Evolutionary conservation across 2,329 filamentous ascomycete species (phyloP).

Genomic region (Cadophora malorum): DNA sequence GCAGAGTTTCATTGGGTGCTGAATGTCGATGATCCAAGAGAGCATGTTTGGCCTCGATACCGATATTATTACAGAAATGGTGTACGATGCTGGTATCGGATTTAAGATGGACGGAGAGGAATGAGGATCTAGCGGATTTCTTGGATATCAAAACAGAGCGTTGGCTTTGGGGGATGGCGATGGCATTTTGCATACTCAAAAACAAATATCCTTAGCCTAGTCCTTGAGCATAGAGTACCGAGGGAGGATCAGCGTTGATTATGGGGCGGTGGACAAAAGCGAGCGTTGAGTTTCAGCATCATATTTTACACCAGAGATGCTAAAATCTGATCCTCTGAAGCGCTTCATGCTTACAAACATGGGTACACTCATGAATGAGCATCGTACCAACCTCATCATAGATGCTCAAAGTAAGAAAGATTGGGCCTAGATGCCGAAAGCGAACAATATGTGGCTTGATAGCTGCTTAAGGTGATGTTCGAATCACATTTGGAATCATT

Average conservation of each 20-base stretch:
- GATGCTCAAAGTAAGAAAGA: background rate
- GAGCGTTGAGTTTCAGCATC: background rate
- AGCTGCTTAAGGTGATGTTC: no score
- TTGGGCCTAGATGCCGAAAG: no score
- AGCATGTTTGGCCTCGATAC: background rate
- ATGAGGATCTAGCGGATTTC: background rate
- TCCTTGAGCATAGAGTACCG: background rate
- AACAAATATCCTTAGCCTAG: background rate
- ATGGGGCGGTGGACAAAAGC: background rate
- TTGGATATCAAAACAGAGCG: background rate
- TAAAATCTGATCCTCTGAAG: background rate
- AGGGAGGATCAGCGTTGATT: background rate
- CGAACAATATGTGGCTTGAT: no score
- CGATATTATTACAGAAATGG: background rate
- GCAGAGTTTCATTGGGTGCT: constrained; percentile 38
- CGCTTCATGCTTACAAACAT: background rate
- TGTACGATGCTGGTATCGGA: background rate
- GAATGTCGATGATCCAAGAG: constrained; percentile 23
- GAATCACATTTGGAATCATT: no score
- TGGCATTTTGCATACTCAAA: constrained; percentile 4
- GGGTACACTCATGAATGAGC: background rate
- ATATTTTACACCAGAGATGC: background rate
- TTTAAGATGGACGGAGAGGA: background rate
- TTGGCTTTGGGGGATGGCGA: background rate
- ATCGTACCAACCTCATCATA: background rate